Evolutionary conservation across 2,329 filamentous ascomycete species (phyloP), one percentile per base, ranked within the genome.

Genomic region (Fusarium nematophilum): DNA sequence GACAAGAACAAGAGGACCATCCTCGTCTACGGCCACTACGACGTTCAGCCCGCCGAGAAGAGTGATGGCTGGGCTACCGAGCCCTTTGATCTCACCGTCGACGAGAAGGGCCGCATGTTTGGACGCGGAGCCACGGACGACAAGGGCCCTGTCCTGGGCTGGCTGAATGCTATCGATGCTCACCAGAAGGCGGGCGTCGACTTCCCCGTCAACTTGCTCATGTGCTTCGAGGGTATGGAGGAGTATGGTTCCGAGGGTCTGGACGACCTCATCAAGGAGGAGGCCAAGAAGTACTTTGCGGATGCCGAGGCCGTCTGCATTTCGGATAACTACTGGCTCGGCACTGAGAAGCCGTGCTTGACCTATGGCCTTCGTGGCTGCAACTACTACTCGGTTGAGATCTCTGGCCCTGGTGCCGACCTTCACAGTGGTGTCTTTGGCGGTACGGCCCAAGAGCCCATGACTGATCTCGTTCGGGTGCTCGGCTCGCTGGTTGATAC

Each of bases 151-250:
- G 94, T 99, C 21, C 83, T 99, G 51, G 95, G 95, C 69, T 99
- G 95, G 95, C 78, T 99, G 67, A 99, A 99, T 75, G 93, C 93
- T 66, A 98, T 99, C 65, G 93, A 99, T 79, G 93, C 95, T 34
- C 95, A 99, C 82, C 90, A 97, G 78, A 95, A 96, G 83, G 93
- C 93, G 29, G 92, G 92, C 53, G 83, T 98, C 38, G 94, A 97
- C 45, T 92, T 99, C 75, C 95, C 95, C 8, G 95, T 99, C 72
- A 99, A 99, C 81, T 84, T 99, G 65, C 86, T 99, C 64, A 98
- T 97, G 92, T 99, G 95, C 83, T 98, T 99, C 70, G 95, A 99
- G 83, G 95, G 95, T 42, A 99, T 99, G 95, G 95, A 99, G 80
- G 95, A 99, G 81, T 97, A 96, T 75, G 95, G 95, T 44, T 97